A percentile compares a stretch with the other conserved stretches of the same genome.
phyloP scores from a whole-genome alignment of 2,329 filamentous ascomycete genomes.

The Neoarthrinium moseri region DNA sequence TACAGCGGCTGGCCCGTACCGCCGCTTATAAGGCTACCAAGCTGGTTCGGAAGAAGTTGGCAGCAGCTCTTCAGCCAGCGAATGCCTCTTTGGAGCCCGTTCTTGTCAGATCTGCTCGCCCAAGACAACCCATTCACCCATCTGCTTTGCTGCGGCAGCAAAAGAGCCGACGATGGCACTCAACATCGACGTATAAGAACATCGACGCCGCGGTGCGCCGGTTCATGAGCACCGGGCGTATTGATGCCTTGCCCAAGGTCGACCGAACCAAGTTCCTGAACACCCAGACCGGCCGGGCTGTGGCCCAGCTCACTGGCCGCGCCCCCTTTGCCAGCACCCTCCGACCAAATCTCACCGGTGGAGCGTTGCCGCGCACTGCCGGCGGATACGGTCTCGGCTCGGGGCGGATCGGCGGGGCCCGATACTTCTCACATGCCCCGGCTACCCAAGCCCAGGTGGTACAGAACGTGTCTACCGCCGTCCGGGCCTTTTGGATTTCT shows the following conservation, averaged over 20 bases:
- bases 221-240: conserved; percentile 45
- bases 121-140: conserved; percentile 53
- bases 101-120: conserved; percentile 37
- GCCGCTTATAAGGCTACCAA: conserved; percentile 51
- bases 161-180: conserved; percentile 50
- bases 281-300: conserved; percentile 47
- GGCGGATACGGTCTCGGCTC: conserved; percentile 83
- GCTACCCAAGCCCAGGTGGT: conserved; percentile 86
- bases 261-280: conserved; percentile 49
- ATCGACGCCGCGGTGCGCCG: conserved; percentile 46
- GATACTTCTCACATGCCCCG: conserved; percentile 89
- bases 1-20: conserved; percentile 53
- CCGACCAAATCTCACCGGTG: conserved; percentile 88
- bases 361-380: conserved; percentile 77
- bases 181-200: conserved; percentile 39
- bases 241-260: conserved; percentile 33
- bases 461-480: conserved; percentile 90
- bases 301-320: conserved; percentile 66
- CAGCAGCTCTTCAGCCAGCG: conserved; percentile 40
- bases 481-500: conserved; percentile 89
- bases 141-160: conserved; percentile 48
- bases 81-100: conserved; percentile 46
- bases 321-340: conserved; percentile 87
- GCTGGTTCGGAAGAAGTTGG: conserved; percentile 49
- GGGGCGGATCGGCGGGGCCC: conserved; percentile 66